Percentiles rank a stretch among this genome's conserved stretches.
phyloP scores from a whole-genome alignment of 495 filamentous ascomycete genomes.

The Poronia punctata region DNA sequence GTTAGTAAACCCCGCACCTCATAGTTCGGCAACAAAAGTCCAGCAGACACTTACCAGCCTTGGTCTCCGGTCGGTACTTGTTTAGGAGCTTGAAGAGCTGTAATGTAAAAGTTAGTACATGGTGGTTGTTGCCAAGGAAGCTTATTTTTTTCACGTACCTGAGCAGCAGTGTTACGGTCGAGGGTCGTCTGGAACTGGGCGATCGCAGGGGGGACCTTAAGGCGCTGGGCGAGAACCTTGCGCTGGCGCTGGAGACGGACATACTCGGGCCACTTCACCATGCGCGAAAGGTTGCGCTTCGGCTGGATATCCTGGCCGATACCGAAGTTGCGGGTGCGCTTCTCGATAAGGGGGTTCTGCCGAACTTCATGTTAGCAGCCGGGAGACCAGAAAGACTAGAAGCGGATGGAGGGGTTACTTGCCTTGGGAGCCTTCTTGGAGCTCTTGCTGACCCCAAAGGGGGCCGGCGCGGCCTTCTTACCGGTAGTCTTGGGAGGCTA shows the following conservation, averaged over 20 bases:
- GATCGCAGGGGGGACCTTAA: conserved; percentile 97
- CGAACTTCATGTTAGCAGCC: conserved; percentile 27
- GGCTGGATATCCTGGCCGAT: conserved; percentile 99
- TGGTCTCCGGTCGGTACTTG: conserved; percentile 99
- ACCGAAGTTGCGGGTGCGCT: conserved; percentile 93
- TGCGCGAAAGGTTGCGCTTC: conserved; percentile 91
- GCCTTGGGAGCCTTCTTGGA: conserved; percentile 96
- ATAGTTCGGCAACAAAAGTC: too few relatives aligned
- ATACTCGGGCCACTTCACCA: conserved; percentile 99
- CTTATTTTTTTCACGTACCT: conserved; percentile 43
- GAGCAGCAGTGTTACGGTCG: conserved; percentile 96
- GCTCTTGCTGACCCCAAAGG: conserved; percentile 94
- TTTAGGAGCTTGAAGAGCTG: conserved; percentile 85
- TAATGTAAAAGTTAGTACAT: conserved; percentile 16
- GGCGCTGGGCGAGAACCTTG: conserved; percentile 97
- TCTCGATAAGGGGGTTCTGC: conserved; percentile 98
- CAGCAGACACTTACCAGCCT: conserved; percentile 38
- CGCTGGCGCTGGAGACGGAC: conserved; percentile 98
- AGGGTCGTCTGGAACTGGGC: conserved; percentile 96
- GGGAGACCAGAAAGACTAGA: not conserved
- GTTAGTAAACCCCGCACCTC: not conserved
- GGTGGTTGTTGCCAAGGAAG: too few relatives aligned
- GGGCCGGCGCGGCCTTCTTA: conserved; percentile 93
- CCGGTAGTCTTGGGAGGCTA: conserved; percentile 86
- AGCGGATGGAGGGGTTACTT: conserved; percentile 26